Evolutionary conservation across 1,284 basidiomycete species (phyloP), one percentile per base, ranked within the genome.

Genomic region (Apiotrichum siamense): DNA sequence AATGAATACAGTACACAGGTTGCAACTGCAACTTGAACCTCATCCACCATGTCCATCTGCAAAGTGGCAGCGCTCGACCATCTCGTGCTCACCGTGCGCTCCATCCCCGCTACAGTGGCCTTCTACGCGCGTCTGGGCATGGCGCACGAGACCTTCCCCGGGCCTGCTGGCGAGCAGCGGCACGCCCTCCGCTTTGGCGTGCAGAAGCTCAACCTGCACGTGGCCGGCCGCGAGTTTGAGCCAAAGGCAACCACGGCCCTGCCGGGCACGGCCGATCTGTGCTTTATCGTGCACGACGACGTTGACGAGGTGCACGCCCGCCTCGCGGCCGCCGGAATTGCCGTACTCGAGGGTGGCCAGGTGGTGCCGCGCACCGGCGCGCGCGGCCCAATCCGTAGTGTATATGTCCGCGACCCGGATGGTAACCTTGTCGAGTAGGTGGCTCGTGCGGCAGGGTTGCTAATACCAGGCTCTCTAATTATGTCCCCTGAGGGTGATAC

Each of bases 281-380:
- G 56, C 35, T 54, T 58, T 25, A 6, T 54, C 13, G 42, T 51
- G 5, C 24, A 38, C 23, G 52, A 58, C 10, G 7, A 26, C 23
- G 56, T 58, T 13, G 43, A 45, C 3, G 44, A 21, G 7, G 56
- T 54, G 4, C 31, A 37, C 37, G 6, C 13, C 17, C 38, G 46
- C 0, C 48, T 58, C 4, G 10, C 2, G 2, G 37, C 46, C 44
- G 44, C 24, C 17, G 52, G 49, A 15, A n/a, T 57, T 12, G 43
- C 43, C 23, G 35, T 54, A 10, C 41, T 58, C 20, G 63, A 65
- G 46, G 66, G 52, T 7, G 57, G 55, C 33, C 54, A 52, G 11
- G 61, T 64, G 39, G 61, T 63, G 13, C 21, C 42, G 7, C 23
- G 56, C 7, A 56, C 54, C 0, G 59, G 59, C 12, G 59, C 59